phyloP scores from a whole-genome alignment of 2,329 filamentous ascomycete species.

The Phaeophleospora eucalypticola region DNA sequence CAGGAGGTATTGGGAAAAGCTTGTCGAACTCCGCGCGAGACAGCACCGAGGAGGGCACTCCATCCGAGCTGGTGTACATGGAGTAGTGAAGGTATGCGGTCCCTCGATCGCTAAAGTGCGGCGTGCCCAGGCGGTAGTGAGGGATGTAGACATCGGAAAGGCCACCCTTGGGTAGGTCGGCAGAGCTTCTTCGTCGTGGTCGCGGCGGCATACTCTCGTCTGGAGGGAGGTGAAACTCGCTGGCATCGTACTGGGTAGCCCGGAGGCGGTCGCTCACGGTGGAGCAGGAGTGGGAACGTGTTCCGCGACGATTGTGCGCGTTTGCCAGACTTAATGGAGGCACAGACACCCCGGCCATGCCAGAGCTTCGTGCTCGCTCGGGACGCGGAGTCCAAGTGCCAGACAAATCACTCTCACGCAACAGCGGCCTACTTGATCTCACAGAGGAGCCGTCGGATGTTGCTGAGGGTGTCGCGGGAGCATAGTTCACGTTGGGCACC shows the following conservation, averaged over 20 bases:
- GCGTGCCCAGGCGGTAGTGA: constrained; percentile 76
- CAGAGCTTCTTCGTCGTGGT: constrained; percentile 26
- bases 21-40: constrained; percentile 42
- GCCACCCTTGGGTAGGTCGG: constrained; percentile 22
- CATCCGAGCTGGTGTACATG: constrained; percentile 69
- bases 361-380: constrained; percentile 6
- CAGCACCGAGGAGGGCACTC: constrained; percentile 60
- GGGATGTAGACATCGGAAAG: constrained; percentile 55
- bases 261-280: constrained; percentile 60
- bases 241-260: constrained; percentile 27
- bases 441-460: constrained; percentile 22
- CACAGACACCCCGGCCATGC: constrained; percentile 16
- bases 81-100: constrained; percentile 76
- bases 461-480: constrained; percentile 28
- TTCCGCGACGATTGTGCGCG: constrained; percentile 26
- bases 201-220: constrained; percentile 23
- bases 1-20: constrained; percentile 42
- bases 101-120: constrained; percentile 71
- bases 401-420: constrained; percentile 19
- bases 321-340: constrained; percentile 23
- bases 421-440: constrained; percentile 13
- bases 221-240: constrained; percentile 25
- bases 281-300: constrained; percentile 69
- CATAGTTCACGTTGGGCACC: constrained; percentile 16
- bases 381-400: constrained; percentile 26